Percentiles rank a stretch among this genome's conserved stretches.
Conservation (phyloP, 805 yeast species). For the Ogataea parapolymorpha region DNA sequence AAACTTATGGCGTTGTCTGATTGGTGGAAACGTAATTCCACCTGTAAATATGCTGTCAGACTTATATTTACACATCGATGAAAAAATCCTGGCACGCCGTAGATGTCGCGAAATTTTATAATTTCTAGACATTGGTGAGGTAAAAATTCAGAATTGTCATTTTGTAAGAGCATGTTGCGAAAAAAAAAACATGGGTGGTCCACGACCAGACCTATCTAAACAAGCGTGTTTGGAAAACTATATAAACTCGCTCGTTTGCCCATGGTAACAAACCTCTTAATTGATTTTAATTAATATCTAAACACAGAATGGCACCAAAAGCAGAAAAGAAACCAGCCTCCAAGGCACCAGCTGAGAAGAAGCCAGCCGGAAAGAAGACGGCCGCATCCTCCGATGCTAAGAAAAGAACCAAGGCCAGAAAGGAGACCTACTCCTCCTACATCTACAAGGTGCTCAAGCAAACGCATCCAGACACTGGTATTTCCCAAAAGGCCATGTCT, state of each 20-base stretch:
- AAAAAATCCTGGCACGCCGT: constrained; percentile 23
- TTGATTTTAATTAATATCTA: constrained; percentile 1
- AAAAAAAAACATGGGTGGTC: constrained; percentile 2
- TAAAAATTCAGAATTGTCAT: constrained; percentile 9
- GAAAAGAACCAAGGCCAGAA: constrained; percentile 93
- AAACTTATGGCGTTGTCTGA: not conserved
- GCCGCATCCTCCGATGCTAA: constrained; percentile 76
- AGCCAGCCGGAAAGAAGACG: constrained; percentile 89
- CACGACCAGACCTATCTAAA: constrained; percentile 11
- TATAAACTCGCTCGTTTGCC: constrained; percentile 18
- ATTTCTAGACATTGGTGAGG: constrained; percentile 8
- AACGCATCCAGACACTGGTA: constrained; percentile 99
- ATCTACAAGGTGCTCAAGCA: constrained; percentile 98
- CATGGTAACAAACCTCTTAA: constrained; percentile 6
- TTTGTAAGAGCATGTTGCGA: constrained; percentile 20
- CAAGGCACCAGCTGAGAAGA: constrained; percentile 96
- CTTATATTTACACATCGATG: constrained; percentile 17
- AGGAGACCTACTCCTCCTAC: constrained; percentile 97
- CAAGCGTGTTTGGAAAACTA: constrained; percentile 13
- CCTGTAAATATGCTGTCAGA: constrained; percentile 3
- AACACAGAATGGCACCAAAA: constrained; percentile 58
- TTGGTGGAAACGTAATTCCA: constrained; percentile 2
- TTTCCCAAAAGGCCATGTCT: constrained; percentile 97
- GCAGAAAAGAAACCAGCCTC: constrained; percentile 75
- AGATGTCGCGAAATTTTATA: constrained; percentile 19